Conservation (phyloP, 805 yeast species). For the Candida ipomoeae region DNA sequence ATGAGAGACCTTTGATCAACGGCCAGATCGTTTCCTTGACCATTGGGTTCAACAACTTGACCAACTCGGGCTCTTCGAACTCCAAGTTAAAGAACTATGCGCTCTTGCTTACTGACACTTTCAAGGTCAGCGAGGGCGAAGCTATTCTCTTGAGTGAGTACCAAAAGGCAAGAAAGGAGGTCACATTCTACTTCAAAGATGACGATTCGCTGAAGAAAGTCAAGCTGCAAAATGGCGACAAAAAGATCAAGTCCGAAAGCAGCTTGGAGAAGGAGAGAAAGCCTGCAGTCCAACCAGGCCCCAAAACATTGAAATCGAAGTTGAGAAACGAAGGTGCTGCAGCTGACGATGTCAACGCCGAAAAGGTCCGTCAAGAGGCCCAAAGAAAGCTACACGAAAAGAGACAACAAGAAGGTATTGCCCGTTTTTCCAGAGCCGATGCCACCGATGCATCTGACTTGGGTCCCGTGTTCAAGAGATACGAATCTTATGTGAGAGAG, state of each 20-base stretch:
- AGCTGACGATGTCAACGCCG: conserved; percentile 62
- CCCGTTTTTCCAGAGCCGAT: conserved; percentile 76
- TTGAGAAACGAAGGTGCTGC: conserved; percentile 71
- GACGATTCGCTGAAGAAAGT: conserved; percentile 47
- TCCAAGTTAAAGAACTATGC: conserved; percentile 59
- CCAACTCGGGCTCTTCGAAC: conserved; percentile 42
- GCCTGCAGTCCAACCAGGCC: conserved; percentile 33
- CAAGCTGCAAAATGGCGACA: conserved; percentile 16
- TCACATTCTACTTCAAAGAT: conserved; percentile 79
- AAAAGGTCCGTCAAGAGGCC: conserved; percentile 73
- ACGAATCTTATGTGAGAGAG: conserved; percentile 92
- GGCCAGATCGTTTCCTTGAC: conserved; percentile 75
- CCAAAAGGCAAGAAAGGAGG: conserved; percentile 65
- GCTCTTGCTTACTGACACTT: conserved; percentile 74
- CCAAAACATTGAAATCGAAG: conserved; percentile 74
- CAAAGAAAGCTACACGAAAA: conserved; percentile 81
- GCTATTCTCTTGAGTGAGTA: conserved; percentile 70
- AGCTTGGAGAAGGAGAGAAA: conserved; percentile 31
- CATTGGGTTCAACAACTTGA: conserved; percentile 69
- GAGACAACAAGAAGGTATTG: conserved; percentile 81
- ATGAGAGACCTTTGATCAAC: conserved; percentile 59
- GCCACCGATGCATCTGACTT: conserved; percentile 59
- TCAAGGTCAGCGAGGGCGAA: conserved; percentile 59
- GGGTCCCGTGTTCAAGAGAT: conserved; percentile 78
- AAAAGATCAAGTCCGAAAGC: conserved; percentile 36